Conservation (phyloP, 148 eudicot genomes). For the Amaranthus palmeri region DNA sequence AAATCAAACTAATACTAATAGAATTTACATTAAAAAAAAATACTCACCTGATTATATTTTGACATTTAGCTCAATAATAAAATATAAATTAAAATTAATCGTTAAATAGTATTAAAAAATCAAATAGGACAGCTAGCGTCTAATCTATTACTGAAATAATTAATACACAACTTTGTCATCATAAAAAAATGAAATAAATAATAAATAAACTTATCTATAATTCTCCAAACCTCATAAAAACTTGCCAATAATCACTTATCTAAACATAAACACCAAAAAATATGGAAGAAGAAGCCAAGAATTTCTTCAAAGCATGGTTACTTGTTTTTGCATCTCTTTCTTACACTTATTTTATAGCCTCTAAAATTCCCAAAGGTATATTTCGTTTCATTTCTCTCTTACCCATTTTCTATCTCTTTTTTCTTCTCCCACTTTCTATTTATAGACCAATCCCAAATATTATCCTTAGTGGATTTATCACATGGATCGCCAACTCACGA, state of each 20-base stretch:
- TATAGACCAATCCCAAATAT: conserved; percentile 37
- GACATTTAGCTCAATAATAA: too few relatives aligned
- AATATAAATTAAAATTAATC: too few relatives aligned
- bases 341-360: conserved; percentile 45
- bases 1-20: too few relatives aligned
- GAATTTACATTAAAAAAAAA: too few relatives aligned
- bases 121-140: too few relatives aligned
- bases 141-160: too few relatives aligned
- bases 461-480: conserved; percentile 48
- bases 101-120: too few relatives aligned
- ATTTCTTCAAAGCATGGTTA: conserved; percentile 27
- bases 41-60: too few relatives aligned
- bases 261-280: neutral
- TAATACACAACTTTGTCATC: too few relatives aligned
- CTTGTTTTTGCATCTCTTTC: conserved; percentile 29
- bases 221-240: neutral
- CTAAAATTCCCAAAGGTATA: conserved; percentile 42
- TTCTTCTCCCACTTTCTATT: conserved; percentile 45
- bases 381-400: conserved; percentile 46
- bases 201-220: neutral
- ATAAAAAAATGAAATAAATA: too few relatives aligned
- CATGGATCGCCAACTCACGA: conserved; percentile 60
- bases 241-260: neutral
- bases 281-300: conserved; percentile 34
- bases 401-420: conserved; percentile 57